Evolutionary conservation across 2,329 filamentous ascomycete genomes (phyloP).

Genomic region (Salinomyces thailandicus): DNA sequence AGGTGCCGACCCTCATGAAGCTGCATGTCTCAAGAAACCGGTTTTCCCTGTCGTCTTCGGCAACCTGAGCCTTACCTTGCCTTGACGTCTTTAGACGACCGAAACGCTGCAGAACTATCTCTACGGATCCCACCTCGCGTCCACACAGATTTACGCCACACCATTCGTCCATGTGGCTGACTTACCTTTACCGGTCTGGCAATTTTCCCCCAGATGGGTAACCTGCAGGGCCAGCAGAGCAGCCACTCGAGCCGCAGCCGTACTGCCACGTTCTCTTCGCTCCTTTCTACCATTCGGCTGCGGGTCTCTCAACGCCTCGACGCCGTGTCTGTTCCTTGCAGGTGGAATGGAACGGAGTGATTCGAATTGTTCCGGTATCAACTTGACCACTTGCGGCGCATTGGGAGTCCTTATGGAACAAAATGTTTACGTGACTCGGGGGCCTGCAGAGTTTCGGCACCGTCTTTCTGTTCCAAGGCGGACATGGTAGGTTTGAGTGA

Average conservation of each 20-base stretch:
- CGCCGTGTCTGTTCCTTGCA: not conserved
- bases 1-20: too few relatives aligned
- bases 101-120: too few relatives aligned
- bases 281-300: not conserved
- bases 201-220: too few relatives aligned
- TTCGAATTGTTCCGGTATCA: not conserved
- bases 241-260: not conserved
- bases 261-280: constrained; percentile 1
- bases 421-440: too few relatives aligned
- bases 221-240: too few relatives aligned
- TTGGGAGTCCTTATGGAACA: not conserved
- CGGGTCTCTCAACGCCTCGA: not conserved
- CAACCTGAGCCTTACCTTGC: too few relatives aligned
- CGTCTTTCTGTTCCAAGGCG: not conserved
- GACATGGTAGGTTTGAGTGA: not conserved
- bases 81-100: too few relatives aligned
- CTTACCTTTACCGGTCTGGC: not conserved
- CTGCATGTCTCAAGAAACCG: too few relatives aligned
- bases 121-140: too few relatives aligned
- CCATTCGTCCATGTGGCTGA: not conserved
- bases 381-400: not conserved
- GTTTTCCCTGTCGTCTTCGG: too few relatives aligned
- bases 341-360: too few relatives aligned
- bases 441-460: too few relatives aligned
- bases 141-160: not conserved